phyloP scores from a whole-genome alignment of 192 early-diverging fungal species.

The Rhizophagus clarus region DNA sequence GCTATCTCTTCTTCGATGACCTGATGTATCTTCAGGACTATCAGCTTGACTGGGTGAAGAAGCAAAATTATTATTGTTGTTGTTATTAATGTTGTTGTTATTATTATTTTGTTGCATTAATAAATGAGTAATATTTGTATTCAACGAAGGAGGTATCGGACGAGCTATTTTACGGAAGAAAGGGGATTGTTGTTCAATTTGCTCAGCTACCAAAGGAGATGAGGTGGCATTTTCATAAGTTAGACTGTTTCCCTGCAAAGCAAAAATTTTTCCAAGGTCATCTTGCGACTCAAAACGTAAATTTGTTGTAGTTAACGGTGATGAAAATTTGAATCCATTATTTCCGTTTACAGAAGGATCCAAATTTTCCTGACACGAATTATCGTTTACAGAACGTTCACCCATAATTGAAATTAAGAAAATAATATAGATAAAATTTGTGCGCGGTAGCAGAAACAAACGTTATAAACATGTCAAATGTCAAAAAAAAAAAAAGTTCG shows the following conservation, averaged over 20 bases:
- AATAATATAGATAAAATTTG: not conserved
- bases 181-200: not conserved
- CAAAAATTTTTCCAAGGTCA: constrained; percentile 24
- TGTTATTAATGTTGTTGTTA: not conserved
- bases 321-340: constrained; percentile 1
- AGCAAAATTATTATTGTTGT: constrained; percentile 4
- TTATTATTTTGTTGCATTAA: constrained; percentile 10
- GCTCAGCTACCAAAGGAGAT: not conserved
- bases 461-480: no score
- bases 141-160: constrained; percentile 22
- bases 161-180: constrained; percentile 26
- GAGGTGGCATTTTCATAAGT: not conserved
- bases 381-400: not conserved
- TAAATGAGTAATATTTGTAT: constrained; percentile 16
- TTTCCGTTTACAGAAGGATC: not conserved
- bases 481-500: no score
- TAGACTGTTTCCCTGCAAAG: not conserved
- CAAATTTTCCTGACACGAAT: not conserved
- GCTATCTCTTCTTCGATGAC: constrained; percentile 31
- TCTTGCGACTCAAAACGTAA: constrained; percentile 17
- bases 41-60: not conserved
- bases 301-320: constrained; percentile 19
- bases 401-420: not conserved
- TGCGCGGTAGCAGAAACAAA: no score
- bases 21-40: constrained; percentile 20